phyloP scores from a whole-genome alignment of 306 rosid species.

The Rubus parviflorus region DNA sequence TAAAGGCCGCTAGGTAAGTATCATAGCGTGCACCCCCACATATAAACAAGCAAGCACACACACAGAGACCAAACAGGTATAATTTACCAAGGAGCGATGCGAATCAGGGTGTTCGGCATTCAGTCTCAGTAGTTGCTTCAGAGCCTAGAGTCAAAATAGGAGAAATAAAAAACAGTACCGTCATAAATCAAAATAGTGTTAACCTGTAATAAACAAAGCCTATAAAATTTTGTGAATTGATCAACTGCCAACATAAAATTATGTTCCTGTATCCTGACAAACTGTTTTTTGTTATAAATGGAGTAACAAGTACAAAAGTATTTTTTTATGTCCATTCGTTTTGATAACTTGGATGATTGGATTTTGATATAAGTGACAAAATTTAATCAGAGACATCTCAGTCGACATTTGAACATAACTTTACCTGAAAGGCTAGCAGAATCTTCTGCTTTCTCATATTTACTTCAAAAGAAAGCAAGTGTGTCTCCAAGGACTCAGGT shows the following conservation, averaged over 20 bases:
- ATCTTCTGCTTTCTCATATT: conserved; percentile 76
- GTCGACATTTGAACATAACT: conserved; percentile 4
- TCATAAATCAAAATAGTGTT: neutral
- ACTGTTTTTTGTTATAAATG: neutral
- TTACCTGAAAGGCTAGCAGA: conserved; percentile 91
- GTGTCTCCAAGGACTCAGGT: conserved; percentile 78
- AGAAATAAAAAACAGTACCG: conserved; percentile 4
- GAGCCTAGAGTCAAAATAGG: conserved; percentile 57
- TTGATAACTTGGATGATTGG: neutral
- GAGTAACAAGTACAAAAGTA: neutral
- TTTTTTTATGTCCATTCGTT: neutral
- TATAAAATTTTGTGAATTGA: neutral
- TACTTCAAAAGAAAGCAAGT: conserved; percentile 85
- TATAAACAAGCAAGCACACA: neutral
- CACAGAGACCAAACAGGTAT: neutral
- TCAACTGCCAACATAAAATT: neutral
- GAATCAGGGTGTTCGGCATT: conserved; percentile 92
- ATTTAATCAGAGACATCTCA: neutral
- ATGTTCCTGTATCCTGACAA: neutral
- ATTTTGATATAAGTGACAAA: neutral
- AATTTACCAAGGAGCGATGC: conserved; percentile 82
- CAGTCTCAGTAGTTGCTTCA: conserved; percentile 87
- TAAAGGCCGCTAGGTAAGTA: conserved; percentile 22
- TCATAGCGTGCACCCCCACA: neutral
- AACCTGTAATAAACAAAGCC: too few species aligned